Conservation (phyloP, 2,329 filamentous ascomycete genomes). For the Arthrobotrys pseudoclavata region DNA sequence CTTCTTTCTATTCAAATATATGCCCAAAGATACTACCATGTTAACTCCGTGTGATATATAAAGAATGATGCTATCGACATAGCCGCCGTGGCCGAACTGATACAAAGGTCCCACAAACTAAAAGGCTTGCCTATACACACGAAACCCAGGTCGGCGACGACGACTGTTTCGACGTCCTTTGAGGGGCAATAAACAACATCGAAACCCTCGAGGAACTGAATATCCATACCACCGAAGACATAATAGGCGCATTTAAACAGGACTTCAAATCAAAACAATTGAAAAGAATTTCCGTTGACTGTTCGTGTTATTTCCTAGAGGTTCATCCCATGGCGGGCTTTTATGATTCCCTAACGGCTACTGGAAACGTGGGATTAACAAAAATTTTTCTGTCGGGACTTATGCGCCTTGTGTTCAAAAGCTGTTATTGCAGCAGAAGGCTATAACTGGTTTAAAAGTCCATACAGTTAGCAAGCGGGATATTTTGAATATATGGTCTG, state of each 20-base stretch:
- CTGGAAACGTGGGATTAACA: not conserved
- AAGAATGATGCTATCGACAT: not conserved
- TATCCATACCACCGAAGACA: not conserved
- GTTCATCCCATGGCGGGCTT: not conserved
- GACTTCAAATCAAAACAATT: not conserved
- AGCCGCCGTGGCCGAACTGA: not conserved
- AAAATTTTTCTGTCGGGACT: not conserved
- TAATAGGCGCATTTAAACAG: not conserved
- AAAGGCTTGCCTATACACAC: not conserved
- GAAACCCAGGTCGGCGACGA: not conserved
- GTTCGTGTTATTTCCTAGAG: not conserved
- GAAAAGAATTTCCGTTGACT: not conserved
- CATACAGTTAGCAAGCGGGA: not conserved
- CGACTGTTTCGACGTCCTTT: not conserved
- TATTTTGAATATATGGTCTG: not conserved
- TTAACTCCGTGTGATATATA: not conserved
- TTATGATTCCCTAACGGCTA: not conserved
- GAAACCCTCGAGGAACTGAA: slow-evolving; percentile 3
- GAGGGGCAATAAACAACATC: not conserved
- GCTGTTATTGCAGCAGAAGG: not conserved
- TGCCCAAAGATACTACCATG: not conserved
- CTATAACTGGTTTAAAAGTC: not conserved
- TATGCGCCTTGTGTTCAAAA: not conserved
- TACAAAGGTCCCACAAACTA: not conserved
- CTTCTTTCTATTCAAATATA: not conserved